Percentiles rank a stretch among this genome's conserved stretches.
phyloP scores from a whole-genome alignment of 805 yeast species.

The Millerozyma miso region DNA sequence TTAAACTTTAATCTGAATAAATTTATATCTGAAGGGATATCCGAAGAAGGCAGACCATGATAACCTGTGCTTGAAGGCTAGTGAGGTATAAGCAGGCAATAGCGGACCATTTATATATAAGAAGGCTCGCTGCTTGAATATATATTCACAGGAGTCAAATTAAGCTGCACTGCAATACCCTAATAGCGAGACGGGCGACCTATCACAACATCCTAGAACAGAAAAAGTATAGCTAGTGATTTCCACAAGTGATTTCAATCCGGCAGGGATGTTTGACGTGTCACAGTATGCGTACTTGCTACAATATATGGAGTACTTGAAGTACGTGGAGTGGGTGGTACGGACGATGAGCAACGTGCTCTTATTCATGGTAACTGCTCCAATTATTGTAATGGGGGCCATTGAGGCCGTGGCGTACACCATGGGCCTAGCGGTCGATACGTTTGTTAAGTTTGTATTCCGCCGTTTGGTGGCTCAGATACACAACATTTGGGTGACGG shows the following conservation, averaged over 20 bases:
- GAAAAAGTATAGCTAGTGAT: background rate
- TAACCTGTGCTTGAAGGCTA: background rate
- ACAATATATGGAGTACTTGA: constrained; percentile 1
- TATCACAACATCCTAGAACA: background rate
- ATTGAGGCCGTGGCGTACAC: constrained; percentile 1
- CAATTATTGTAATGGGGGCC: constrained; percentile 1
- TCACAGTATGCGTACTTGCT: background rate
- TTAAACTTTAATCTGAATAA: background rate
- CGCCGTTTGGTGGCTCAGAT: background rate
- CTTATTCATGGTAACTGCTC: background rate
- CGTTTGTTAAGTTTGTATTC: background rate
- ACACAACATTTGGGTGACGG: background rate
- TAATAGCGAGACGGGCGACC: background rate
- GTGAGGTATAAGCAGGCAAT: too few species aligned
- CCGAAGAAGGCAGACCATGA: background rate
- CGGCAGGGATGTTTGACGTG: background rate
- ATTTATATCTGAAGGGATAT: background rate
- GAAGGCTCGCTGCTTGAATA: too few species aligned
- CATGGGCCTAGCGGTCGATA: background rate
- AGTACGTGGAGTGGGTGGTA: constrained; percentile 1
- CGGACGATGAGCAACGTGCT: constrained; percentile 1
- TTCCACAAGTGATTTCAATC: background rate
- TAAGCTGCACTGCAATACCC: too few species aligned
- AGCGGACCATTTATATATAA: too few species aligned
- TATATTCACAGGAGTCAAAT: too few species aligned